Conservation (phyloP, 768 basidiomycete genomes). For the Pluteus cervinus region DNA sequence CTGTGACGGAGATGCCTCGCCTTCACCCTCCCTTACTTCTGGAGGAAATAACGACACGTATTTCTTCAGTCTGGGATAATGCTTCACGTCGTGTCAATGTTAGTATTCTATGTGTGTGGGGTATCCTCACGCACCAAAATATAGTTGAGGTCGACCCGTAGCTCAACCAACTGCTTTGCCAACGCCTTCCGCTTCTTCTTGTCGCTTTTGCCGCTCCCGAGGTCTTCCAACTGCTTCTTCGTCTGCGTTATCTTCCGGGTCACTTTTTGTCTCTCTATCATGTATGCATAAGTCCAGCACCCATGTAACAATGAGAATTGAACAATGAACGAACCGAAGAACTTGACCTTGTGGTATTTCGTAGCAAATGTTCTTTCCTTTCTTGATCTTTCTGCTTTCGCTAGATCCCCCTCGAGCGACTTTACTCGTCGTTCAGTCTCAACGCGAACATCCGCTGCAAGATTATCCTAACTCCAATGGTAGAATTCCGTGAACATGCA, state of each 20-base stretch:
- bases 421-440: constrained; percentile 76
- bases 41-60: constrained; percentile 90
- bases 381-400: constrained; percentile 50
- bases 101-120: background rate
- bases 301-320: too few species aligned
- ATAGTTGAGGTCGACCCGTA: constrained; percentile 90
- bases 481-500: background rate
- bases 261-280: constrained; percentile 81
- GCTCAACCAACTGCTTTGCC: constrained; percentile 43
- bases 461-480: constrained; percentile 46
- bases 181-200: constrained; percentile 34
- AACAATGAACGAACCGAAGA: constrained; percentile 66
- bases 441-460: constrained; percentile 81
- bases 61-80: constrained; percentile 81
- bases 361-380: constrained; percentile 71
- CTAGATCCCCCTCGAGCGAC: constrained; percentile 69
- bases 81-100: constrained; percentile 32
- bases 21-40: constrained; percentile 40
- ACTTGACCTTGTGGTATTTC: constrained; percentile 88
- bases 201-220: constrained; percentile 19
- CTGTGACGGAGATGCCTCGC: constrained; percentile 16
- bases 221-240: constrained; percentile 41
- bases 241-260: constrained; percentile 66
- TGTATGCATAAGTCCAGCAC: background rate
- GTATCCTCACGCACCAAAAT: constrained; percentile 51